Percentiles rank a stretch among this genome's conserved stretches.
Conservation (phyloP, 1,284 basidiomycete species). For the Tylopilus sp. region DNA sequence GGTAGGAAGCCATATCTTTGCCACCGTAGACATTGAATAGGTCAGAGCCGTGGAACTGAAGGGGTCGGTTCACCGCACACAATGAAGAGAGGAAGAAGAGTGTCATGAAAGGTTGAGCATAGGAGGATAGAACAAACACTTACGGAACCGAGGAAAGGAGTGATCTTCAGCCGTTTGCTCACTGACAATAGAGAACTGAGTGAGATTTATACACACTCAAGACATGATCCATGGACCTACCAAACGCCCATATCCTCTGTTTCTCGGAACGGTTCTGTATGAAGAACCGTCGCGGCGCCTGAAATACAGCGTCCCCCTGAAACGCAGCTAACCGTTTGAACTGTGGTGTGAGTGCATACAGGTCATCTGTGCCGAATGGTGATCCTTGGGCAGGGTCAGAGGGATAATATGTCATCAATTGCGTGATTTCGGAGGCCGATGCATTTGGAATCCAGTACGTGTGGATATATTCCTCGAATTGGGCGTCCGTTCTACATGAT, state of each 20-base stretch:
- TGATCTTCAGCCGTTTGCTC: conserved; percentile 55
- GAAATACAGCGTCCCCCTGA: too few relatives aligned
- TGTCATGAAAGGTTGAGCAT: too few relatives aligned
- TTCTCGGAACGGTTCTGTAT: conserved; percentile 39
- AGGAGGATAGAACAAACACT: conserved; percentile 17
- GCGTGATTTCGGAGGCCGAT: conserved; percentile 42
- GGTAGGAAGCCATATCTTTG: conserved; percentile 53
- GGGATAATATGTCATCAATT: conserved; percentile 46
- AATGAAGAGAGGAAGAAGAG: too few relatives aligned
- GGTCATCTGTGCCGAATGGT: too few relatives aligned
- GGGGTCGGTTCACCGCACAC: background rate
- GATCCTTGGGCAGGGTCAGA: too few relatives aligned
- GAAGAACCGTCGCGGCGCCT: too few relatives aligned
- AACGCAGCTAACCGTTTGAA: too few relatives aligned
- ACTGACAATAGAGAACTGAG: conserved; percentile 39
- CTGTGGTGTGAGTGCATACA: too few relatives aligned
- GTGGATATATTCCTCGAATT: conserved; percentile 49
- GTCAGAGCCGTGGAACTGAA: conserved; percentile 52
- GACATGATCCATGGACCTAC: conserved; percentile 41
- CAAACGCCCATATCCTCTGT: conserved; percentile 60
- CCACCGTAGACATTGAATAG: conserved; percentile 50
- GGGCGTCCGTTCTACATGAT: conserved; percentile 37
- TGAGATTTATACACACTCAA: background rate
- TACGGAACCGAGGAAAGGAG: conserved; percentile 59
- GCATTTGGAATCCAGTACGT: conserved; percentile 46